phyloP scores from a whole-genome alignment of 2,329 filamentous ascomycete species.

The Orbilia blumenaviensis region DNA sequence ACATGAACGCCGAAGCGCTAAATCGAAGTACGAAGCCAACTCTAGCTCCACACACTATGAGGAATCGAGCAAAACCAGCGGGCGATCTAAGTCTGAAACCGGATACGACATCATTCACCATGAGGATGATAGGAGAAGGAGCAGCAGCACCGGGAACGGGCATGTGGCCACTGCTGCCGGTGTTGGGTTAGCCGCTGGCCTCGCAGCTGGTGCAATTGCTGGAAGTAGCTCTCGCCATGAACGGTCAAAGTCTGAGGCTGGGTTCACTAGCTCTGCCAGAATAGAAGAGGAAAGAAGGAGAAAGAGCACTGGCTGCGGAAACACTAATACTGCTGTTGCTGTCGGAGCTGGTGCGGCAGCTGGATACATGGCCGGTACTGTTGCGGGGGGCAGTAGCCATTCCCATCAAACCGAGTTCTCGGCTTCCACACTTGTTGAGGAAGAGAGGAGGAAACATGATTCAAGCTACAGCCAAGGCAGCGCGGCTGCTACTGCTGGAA shows the following conservation, averaged over 20 bases:
- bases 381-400: not conserved
- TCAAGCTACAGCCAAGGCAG: constrained; percentile 1
- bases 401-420: constrained; percentile 5
- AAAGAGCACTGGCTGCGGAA: not conserved
- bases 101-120: not conserved
- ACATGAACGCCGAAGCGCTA: not conserved
- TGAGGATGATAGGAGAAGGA: constrained; percentile 2
- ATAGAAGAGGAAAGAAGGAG: not conserved
- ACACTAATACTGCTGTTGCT: not conserved
- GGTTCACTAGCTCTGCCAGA: not conserved
- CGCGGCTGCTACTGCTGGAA: not conserved
- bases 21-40: constrained; percentile 4
- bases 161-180: constrained; percentile 3
- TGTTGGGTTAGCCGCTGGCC: not conserved
- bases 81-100: constrained; percentile 8
- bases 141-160: constrained; percentile 9
- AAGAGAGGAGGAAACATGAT: not conserved
- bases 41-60: constrained; percentile 4
- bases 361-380: not conserved
- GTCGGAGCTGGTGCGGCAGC: not conserved
- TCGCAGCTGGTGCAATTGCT: constrained; percentile 2
- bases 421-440: not conserved
- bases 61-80: not conserved
- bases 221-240: constrained; percentile 1
- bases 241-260: not conserved